These are phyloP conservation scores for Ceratobasidium theobromae DNA, from an alignment of 1,284 basidiomycete species.

Conservation along the genomic window DNA sequence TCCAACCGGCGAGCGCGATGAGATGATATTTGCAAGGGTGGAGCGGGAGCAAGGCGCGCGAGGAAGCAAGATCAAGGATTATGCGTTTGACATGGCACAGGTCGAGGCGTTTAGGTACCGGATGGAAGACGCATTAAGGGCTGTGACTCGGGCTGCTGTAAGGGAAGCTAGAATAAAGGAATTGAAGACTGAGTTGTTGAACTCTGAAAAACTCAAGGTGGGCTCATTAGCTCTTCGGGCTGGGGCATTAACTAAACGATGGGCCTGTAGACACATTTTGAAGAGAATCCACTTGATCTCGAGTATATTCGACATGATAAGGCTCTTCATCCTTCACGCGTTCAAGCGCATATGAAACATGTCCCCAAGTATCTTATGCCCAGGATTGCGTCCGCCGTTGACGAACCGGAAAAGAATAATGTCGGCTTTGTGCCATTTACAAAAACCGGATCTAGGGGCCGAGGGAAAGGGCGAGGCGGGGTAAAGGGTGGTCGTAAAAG, in stretches of 20 bases:
- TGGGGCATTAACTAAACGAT: background rate
- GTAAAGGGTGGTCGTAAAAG: constrained; percentile 45
- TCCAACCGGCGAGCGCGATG: constrained; percentile 70
- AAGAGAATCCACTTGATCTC: constrained; percentile 93
- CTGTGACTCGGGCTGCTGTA: constrained; percentile 84
- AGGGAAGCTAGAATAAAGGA: constrained; percentile 94
- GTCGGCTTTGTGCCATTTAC: constrained; percentile 70
- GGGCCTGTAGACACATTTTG: constrained; percentile 81
- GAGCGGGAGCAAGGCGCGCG: constrained; percentile 70
- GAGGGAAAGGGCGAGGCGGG: constrained; percentile 53
- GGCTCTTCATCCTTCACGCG: constrained; percentile 81
- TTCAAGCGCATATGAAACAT: constrained; percentile 94
- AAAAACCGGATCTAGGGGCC: constrained; percentile 53
- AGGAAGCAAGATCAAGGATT: constrained; percentile 84
- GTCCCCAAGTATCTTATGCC: constrained; percentile 94
- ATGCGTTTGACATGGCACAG: constrained; percentile 90
- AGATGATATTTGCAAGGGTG: constrained; percentile 75
- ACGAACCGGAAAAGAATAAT: constrained; percentile 40
- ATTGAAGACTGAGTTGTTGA: constrained; percentile 89
- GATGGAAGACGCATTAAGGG: constrained; percentile 93
- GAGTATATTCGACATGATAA: constrained; percentile 95
- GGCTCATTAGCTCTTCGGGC: constrained; percentile 37
- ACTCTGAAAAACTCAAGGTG: constrained; percentile 95
- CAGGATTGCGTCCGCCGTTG: constrained; percentile 59
- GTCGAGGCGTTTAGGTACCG: constrained; percentile 98